Evolutionary conservation across 306 rosid species (phyloP), one percentile per base, ranked within the genome.

Genomic region (Sechiopsis laciniata): DNA sequence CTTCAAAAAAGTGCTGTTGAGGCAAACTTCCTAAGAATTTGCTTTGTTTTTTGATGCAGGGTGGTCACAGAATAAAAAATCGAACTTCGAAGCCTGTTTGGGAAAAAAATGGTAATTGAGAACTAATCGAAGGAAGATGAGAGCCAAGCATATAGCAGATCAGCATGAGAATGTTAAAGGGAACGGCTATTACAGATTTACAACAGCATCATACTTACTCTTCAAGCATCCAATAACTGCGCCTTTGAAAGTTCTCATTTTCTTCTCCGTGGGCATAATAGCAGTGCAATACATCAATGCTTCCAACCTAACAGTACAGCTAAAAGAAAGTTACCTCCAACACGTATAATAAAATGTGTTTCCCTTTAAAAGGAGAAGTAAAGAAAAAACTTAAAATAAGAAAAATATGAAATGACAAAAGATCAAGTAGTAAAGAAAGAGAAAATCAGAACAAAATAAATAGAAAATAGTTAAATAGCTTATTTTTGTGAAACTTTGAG

Each of bases 261-360:
- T 92, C 96, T 85, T 92, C 97, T 68, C 97, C 97, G 80, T 92
- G 97, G 55, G 97, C 97, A 78, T 92, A 92, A 84, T 92, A 92
- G 85, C 97, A 92, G 72, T 92, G 96, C 70, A 92, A 76, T 67
- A 80, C 92, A 82, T 92, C 97, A 81, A 92, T 85, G 73, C 97
- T 89, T 76, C 96, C 97, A 76, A 85, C 97, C 97, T 92, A 86
- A 76, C 13, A 21, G 50, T 15, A 85, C 80, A 73, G 79, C 81
- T 83, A 78, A 80, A 77, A 81, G 80, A 75, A 17, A 64, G 81
- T 78, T 55, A 83, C 76, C 71, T 42, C 75, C 52, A 67, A 80
- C 45, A 74, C 57, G 21, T 12, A 17, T 10, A 35, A 12, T 17
- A 72, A 57, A 72, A 7, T 61, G n/a, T n/a, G n/a, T n/a, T n/a